Evolutionary conservation across 495 filamentous ascomycete genomes (phyloP), one percentile per base, ranked within the genome.

Genomic region (Neurospora discreta): DNA sequence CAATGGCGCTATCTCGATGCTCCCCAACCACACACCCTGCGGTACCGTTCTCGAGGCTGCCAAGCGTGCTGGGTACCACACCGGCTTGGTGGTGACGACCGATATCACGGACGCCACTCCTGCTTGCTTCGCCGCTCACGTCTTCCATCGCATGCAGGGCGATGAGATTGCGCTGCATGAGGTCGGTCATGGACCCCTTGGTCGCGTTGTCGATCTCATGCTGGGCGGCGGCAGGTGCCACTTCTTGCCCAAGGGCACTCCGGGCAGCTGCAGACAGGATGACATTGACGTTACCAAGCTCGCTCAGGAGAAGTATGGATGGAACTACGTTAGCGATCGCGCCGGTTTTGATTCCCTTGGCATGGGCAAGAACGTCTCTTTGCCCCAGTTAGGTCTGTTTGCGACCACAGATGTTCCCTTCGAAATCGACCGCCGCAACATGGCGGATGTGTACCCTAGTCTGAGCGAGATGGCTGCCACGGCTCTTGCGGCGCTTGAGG

Each of bases 31-130:
- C 77, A 87, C 87, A 3, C 93, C 95, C 2, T 99, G 95, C 77
- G 96, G 95, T 4, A 97, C 93, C 3, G 92, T 99, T 3, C 87
- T 99, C 33, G 95, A 99, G 83, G 95, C 95, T 1, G 95, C 95
- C 69, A 94, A 97, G 81, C 86, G 89, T 77, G 91, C 90, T 1
- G 95, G 95, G 2, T 98, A 97, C 75, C 90, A 90, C 81, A 99
- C 95, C 1, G 95, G 96, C 9, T 79, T 99, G 77, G 95, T 98
- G 9, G 95, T 98, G 23, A 99, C 95, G 3, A 99, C 95, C 0
- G 87, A 95, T 46, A 90, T 98, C 75, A 98, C 95, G 4, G 95
- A 99, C 82, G 95, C 95, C 13, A 99, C 95, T n/a, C 95, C 95
- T 0, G 95, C 95, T 4, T 96, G 93, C 80, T 99, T 98, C 78